Conservation (phyloP, 345 rosid species). For the Lepidium aucheri region DNA sequence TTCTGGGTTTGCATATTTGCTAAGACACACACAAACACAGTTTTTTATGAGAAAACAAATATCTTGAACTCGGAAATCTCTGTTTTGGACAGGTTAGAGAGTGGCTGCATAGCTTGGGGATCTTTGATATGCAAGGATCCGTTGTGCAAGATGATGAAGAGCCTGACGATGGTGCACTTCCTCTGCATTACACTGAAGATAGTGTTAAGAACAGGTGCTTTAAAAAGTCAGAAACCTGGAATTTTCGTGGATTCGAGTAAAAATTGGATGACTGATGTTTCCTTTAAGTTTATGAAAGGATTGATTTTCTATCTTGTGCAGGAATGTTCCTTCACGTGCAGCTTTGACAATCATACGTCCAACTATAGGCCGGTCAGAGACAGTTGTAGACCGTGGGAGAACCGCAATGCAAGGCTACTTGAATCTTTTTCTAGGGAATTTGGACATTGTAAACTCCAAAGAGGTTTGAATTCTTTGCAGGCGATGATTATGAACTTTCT, state of each 20-base stretch:
- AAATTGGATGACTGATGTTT: background rate
- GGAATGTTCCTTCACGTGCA: constrained; percentile 74
- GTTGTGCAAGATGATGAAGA: constrained; percentile 83
- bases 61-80: background rate
- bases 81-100: constrained; percentile 58
- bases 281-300: background rate
- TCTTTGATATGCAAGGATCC: constrained; percentile 51
- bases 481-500: background rate
- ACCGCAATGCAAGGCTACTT: constrained; percentile 83
- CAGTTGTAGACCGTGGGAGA: constrained; percentile 59
- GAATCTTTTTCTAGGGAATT: constrained; percentile 80
- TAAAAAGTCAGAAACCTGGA: background rate
- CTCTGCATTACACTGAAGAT: constrained; percentile 49
- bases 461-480: constrained; percentile 43
- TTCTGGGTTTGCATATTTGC: background rate
- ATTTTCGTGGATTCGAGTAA: background rate
- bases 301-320: constrained; percentile 20
- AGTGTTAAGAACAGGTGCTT: constrained; percentile 60
- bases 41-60: too few species aligned
- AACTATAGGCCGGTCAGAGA: constrained; percentile 55
- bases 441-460: constrained; percentile 73
- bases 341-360: constrained; percentile 74
- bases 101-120: constrained; percentile 85
- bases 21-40: background rate
- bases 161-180: constrained; percentile 84